A percentile compares a stretch with the other conserved stretches of the same genome.
Evolutionary conservation across 2,329 filamentous ascomycete genomes (phyloP).

Genomic region (Sarocladium oryzae): DNA sequence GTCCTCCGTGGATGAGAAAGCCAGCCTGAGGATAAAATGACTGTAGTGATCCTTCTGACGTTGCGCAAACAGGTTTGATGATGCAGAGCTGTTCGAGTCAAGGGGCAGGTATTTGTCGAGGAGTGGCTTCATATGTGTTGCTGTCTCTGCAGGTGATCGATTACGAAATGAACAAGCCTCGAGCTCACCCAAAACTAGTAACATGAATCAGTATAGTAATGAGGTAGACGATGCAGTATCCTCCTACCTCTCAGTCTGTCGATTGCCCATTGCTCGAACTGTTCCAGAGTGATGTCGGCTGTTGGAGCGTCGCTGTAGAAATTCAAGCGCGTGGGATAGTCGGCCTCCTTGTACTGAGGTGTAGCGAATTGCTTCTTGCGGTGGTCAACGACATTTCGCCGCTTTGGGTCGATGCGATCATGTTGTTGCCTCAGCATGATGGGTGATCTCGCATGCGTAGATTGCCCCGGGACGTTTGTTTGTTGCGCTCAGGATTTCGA

Average conservation of each 20-base stretch:
- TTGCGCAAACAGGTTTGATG: conserved; percentile 57
- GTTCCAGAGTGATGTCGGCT: conserved; percentile 88
- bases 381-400: conserved; percentile 68
- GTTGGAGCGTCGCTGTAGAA: conserved; percentile 87
- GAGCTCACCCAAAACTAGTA: conserved; percentile 71
- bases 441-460: conserved; percentile 9
- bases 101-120: conserved; percentile 84
- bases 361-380: conserved; percentile 83
- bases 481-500: too few species aligned
- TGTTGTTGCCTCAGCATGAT: conserved; percentile 45
- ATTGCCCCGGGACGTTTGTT: too few species aligned
- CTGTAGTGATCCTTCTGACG: conserved; percentile 95
- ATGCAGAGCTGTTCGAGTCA: conserved; percentile 63
- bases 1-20: conserved; percentile 88
- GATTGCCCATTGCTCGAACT: conserved; percentile 99
- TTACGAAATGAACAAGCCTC: conserved; percentile 96
- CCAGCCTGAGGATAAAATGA: conserved; percentile 91
- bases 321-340: conserved; percentile 83
- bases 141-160: conserved; percentile 74
- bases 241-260: conserved; percentile 70
- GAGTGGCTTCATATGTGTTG: conserved; percentile 74
- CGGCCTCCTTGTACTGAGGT: conserved; percentile 66
- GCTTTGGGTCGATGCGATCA: conserved; percentile 59
- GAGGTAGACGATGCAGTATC: not conserved
- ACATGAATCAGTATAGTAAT: conserved; percentile 8